Evolutionary conservation across 805 yeast species (phyloP), one percentile per base, ranked within the genome.

Genomic region (Candida ponderosae): DNA sequence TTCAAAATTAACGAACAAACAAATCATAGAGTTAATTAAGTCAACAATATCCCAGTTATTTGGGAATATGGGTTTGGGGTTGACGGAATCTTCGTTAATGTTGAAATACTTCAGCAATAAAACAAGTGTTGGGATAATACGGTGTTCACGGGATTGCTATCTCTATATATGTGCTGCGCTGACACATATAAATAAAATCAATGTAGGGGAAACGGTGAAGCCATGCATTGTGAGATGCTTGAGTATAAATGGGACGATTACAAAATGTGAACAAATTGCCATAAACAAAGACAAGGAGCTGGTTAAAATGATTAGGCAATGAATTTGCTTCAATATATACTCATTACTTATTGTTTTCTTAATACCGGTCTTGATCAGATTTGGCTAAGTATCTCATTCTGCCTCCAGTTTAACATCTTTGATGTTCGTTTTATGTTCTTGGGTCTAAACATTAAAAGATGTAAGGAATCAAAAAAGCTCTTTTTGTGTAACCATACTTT

Each of bases 201-300:
- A 68, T 15, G 11, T 11, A 13, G n/a, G 10, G 7, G 24, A 8
- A 14, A 24, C 28, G 76, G 70, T 18, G 51, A 52, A 23, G 59
- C 61, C 2, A 6, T 58, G 56, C 5, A 68, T 81, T 10, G 56
- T 88, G 14, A 66, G 79, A 38, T 79, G 84, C 21, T 60, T 72
- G 5, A 82, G 81, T 40, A 76, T 85, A 0, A 80, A 95, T 51
- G 97, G 96, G 0, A 87, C 96, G 0, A 88, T 89, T 24, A 80
- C 79, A 53, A 86, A 85, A 52, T 75, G 94, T 45, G 95, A 89
- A 53, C 72, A 77, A 45, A 73, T 67, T 40, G 81, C 88, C 0
- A 76, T 85, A 21, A 56, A 68, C 38, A 65, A 75, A 51, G 64
- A 68, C 36, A 58, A 63, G 31, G 43, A 59, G 32, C 30, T 55